Base-by-base conservation (phyloP, 257 asterid genomes). In the Lavandula angustifolia region DNA sequence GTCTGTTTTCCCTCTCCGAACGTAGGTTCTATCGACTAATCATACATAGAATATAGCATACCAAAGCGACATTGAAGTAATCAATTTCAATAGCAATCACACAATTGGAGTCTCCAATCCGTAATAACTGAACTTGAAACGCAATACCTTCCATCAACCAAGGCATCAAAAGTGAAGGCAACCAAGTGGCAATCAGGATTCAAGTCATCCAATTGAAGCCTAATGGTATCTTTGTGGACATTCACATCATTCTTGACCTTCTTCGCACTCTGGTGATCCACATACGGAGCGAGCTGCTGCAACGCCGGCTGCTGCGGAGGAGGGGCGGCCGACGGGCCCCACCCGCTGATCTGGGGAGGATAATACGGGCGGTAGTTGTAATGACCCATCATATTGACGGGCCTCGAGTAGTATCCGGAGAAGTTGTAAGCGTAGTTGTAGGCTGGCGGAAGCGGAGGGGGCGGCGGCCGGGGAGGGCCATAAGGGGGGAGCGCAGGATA, bases 231-330 rank as follows among this genome's bases (percentile, higher is more conserved):
- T 2, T 22, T 22, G 27, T 22, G 27, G 27, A 22, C 27, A 22
- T 22, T 22, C 27, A 22, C 27, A 22, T 22, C 27, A 22, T 22
- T 22, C 27, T 22, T 22, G 27, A 22, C 27, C 27, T 22, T 22
- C 27, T 22, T 22, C 27, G 27, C 87, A 60, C 76, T 80, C 72
- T 84, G 91, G 51, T 91, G 97, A 73, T 85, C 95, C 22, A 85
- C 96, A 27, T 91, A 87, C 0, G 95, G 98, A 18, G 81, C 95
- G 1, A 66, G 80, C 59, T 80, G 86, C n/a, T 22, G 27, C 27
- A 63, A 59, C 5, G 70, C 73, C 18, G 71, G 73, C 3, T 72
- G 81, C 27, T 40, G 73, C 16, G 79, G 82, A 6, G 41, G 72
- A 13, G 75, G 84, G 2, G 78, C 65, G 9, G 57, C 48, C 8